These are phyloP conservation scores for Naganishia albida DNA, from an alignment of 1,284 basidiomycete species.

Conservation along the genomic window DNA sequence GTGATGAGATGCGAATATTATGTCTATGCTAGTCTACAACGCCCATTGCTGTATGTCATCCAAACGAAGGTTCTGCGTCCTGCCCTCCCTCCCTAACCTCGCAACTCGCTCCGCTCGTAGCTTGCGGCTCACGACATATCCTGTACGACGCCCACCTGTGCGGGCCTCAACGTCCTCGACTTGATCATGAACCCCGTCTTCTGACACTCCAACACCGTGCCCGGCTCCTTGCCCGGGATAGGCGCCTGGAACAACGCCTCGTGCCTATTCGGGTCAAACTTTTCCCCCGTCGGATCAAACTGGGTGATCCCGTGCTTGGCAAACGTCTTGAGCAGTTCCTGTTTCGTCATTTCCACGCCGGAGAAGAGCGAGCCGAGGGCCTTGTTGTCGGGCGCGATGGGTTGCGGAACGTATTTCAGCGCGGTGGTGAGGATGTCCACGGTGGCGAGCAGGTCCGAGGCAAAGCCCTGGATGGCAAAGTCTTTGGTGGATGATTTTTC, in stretches of 20 bases:
- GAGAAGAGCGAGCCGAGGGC: constrained; percentile 69
- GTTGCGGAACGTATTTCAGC: constrained; percentile 72
- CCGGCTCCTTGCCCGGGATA: constrained; percentile 79
- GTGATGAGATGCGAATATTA: no score
- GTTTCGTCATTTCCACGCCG: constrained; percentile 90
- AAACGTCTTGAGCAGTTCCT: constrained; percentile 83
- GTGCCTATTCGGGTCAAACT: constrained; percentile 91
- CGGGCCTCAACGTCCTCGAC: constrained; percentile 85
- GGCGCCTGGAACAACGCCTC: constrained; percentile 95
- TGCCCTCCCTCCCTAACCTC: no score
- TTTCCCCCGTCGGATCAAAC: constrained; percentile 87
- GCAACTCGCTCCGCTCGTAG: no score
- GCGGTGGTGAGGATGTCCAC: constrained; percentile 89
- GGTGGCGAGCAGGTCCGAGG: constrained; percentile 82
- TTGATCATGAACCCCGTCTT: constrained; percentile 92
- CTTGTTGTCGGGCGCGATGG: constrained; percentile 58
- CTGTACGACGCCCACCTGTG: constrained; percentile 90
- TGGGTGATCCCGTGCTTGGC: constrained; percentile 87
- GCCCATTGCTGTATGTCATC: no score
- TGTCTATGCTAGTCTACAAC: no score
- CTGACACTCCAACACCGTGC: constrained; percentile 86
- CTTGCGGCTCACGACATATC: constrained; percentile 26
- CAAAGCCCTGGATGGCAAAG: constrained; percentile 90
- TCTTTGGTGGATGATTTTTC: constrained; percentile 91
- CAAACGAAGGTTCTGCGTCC: no score